phyloP scores from a whole-genome alignment of 495 filamentous ascomycete species.

The Tuber borchii region DNA sequence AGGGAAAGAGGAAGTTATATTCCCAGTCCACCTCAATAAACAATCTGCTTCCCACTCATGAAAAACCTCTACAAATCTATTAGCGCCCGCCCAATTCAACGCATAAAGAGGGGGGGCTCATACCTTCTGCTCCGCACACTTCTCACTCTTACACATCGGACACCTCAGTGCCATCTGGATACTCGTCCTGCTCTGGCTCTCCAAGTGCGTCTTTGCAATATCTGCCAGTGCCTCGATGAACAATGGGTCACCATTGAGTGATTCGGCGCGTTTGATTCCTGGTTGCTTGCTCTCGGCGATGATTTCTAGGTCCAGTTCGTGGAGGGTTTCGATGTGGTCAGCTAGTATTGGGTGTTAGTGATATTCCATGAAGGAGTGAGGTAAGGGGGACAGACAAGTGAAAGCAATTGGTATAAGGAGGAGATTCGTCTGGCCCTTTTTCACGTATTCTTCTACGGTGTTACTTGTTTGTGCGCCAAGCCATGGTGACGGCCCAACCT shows the following conservation, averaged over 20 bases:
- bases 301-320: slow-evolving; percentile 90
- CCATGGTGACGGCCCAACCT: slow-evolving; percentile 94
- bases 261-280: slow-evolving; percentile 84
- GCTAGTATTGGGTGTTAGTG: slow-evolving; percentile 36
- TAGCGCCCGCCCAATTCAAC: slow-evolving; percentile 48
- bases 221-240: slow-evolving; percentile 90
- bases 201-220: slow-evolving; percentile 71
- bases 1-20: background rate
- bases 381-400: slow-evolving; percentile 50
- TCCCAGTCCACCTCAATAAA: background rate
- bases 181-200: slow-evolving; percentile 61
- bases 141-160: slow-evolving; percentile 86
- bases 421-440: slow-evolving; percentile 83
- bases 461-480: slow-evolving; percentile 86
- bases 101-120: slow-evolving; percentile 51
- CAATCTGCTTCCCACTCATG: slow-evolving; percentile 10
- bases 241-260: slow-evolving; percentile 80
- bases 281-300: slow-evolving; percentile 79
- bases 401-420: slow-evolving; percentile 94
- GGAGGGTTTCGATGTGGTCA: slow-evolving; percentile 97
- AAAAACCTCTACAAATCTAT: slow-evolving; percentile 17
- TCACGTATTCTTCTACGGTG: slow-evolving; percentile 81
- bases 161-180: slow-evolving; percentile 86
- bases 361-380: background rate
- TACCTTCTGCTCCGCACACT: slow-evolving; percentile 83